Evolutionary conservation across 768 basidiomycete genomes (phyloP).

Genomic region (Tylopilus sp.): DNA sequence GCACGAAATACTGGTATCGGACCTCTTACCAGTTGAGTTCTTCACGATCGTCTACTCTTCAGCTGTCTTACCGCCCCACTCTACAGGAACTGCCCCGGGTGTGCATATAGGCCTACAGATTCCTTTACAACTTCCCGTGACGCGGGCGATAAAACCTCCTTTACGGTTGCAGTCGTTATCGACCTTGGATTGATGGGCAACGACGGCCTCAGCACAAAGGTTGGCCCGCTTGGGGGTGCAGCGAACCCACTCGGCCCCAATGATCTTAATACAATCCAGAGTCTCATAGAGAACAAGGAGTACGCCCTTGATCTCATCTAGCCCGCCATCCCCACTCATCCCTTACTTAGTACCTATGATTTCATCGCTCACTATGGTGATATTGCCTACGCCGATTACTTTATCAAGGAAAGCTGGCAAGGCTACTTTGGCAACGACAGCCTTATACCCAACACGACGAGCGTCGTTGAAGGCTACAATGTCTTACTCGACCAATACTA

Average conservation of each 20-base stretch:
- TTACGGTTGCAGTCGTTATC: constrained; percentile 24
- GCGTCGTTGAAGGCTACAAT: constrained; percentile 24
- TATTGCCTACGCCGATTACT: constrained; percentile 28
- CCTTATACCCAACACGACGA: constrained; percentile 24
- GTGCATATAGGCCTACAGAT: constrained; percentile 23
- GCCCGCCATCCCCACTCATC: background rate
- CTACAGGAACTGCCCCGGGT: constrained; percentile 24
- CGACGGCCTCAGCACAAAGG: constrained; percentile 28
- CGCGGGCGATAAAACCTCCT: constrained; percentile 17
- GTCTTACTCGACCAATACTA: constrained; percentile 25
- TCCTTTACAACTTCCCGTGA: constrained; percentile 24
- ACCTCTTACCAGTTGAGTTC: constrained; percentile 23
- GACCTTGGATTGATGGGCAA: constrained; percentile 29
- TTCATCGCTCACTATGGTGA: constrained; percentile 27
- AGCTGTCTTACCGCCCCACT: background rate
- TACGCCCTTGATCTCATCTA: constrained; percentile 1
- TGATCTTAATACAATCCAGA: constrained; percentile 29
- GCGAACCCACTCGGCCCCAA: constrained; percentile 22
- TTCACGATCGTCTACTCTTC: background rate
- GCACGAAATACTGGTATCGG: constrained; percentile 28
- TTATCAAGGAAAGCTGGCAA: constrained; percentile 29
- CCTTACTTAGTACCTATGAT: constrained; percentile 18
- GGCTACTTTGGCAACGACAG: constrained; percentile 29
- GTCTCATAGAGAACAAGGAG: constrained; percentile 28
- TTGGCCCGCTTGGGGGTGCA: constrained; percentile 23